phyloP scores from a whole-genome alignment of 1,284 basidiomycete genomes.

The Moesziomyces sp. region DNA sequence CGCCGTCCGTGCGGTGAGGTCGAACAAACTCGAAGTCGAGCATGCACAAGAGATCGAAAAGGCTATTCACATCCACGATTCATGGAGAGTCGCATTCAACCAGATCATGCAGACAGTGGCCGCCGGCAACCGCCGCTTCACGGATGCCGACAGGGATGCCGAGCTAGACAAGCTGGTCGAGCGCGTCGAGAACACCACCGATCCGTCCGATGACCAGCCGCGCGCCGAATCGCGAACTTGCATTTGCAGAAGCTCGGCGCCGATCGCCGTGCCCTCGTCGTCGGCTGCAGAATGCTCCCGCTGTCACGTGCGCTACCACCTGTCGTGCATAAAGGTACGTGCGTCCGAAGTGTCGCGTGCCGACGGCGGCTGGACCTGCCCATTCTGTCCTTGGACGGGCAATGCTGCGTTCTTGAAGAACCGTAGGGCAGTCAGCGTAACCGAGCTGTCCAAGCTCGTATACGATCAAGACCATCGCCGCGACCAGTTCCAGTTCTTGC shows the following conservation, averaged over 20 bases:
- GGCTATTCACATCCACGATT: constrained; percentile 51
- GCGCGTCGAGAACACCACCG: constrained; percentile 34
- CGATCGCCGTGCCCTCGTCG: constrained; percentile 25
- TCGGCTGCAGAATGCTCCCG: constrained; percentile 42
- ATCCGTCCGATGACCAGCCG: constrained; percentile 39
- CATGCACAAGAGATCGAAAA: constrained; percentile 30
- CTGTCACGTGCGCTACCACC: constrained; percentile 54
- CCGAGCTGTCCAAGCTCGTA: constrained; percentile 40
- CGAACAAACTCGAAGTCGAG: constrained; percentile 44
- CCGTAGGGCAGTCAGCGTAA: constrained; percentile 29
- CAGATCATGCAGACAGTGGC: constrained; percentile 32
- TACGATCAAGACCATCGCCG: constrained; percentile 44
- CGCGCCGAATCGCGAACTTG: constrained; percentile 44
- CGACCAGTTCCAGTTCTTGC: constrained; percentile 46
- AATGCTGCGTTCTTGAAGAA: constrained; percentile 22
- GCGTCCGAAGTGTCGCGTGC: constrained; percentile 29
- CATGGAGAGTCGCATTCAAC: constrained; percentile 43
- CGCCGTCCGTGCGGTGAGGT: constrained; percentile 32
- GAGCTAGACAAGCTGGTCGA: constrained; percentile 47
- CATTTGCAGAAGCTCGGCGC: constrained; percentile 48
- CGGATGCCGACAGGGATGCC: constrained; percentile 25
- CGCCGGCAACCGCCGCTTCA: constrained; percentile 21
- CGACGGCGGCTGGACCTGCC: constrained; percentile 51
- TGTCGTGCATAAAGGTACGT: constrained; percentile 52
- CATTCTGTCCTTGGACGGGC: constrained; percentile 52